Base-by-base conservation (phyloP, 2,329 filamentous ascomycete genomes). In the Trichothecium roseum region DNA sequence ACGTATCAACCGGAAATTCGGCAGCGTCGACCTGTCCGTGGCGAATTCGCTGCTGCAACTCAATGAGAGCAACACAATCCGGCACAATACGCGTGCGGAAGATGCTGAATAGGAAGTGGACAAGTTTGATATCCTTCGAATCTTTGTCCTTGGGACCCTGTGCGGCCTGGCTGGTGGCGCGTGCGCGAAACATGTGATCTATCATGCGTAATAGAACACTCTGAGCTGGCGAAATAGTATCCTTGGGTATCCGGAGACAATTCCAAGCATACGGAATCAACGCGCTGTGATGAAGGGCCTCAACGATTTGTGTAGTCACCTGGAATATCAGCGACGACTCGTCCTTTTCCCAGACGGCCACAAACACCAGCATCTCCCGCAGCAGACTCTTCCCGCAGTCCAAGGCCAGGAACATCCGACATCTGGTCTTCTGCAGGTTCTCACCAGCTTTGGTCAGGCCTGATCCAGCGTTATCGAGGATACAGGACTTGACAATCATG, bases 401-500 rank as follows among this genome's bases (percentile, higher is more conserved):
- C 40, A 94, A 76, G 0, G 87, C 87, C 29, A 96, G 66, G 34
- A 96, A 74, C 51, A 95, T 83, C 51, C 93, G 84, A 50, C 88
- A 95, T 16, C 89, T 71, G 2, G 89, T 85, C 42, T 87, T 85
- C 56, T 95, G 87, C 60, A 94, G 78, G 51, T 89, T 94, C 52
- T 86, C 83, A 14, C 80, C 81, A 10, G 71, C 71, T 8, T 66
- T 58, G 30, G 79, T 82, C 7, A 76, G 62, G 0, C 78, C 76
- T 43, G 82, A 81, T 40, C 83, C 84, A 40, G 75, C 69, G n/a
- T 77, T 78, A 48, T 93, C 84, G 16, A 94, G 77, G 36, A 96
- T 93, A 42, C 88, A 93, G 12, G 85, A 88, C 64, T 95, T 94
- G 49, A 96, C 81, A 40, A 95, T 93, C 88, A 95, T 94, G 37